Conservation (phyloP, 2,329 filamentous ascomycete genomes). For the Fusarium veterinarium region DNA sequence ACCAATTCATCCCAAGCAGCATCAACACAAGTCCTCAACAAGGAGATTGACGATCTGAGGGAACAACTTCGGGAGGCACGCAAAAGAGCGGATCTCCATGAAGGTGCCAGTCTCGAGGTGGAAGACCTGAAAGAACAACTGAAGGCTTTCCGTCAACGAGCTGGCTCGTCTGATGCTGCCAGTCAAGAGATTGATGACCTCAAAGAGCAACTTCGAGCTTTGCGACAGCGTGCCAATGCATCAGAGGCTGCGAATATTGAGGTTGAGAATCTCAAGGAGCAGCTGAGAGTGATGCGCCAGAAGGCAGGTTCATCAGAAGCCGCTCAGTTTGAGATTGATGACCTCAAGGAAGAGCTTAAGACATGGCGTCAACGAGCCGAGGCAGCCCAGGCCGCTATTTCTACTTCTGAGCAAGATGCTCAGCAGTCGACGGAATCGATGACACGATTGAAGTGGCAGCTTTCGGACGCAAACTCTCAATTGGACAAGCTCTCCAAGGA, state of each 20-base stretch:
- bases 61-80: slow-evolving; percentile 43
- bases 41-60: slow-evolving; percentile 45
- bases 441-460: slow-evolving; percentile 65
- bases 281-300: slow-evolving; percentile 42
- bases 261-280: slow-evolving; percentile 43
- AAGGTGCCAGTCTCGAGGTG: slow-evolving; percentile 46
- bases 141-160: slow-evolving; percentile 41
- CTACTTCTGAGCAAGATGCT: slow-evolving; percentile 49
- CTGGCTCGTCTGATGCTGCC: slow-evolving; percentile 40
- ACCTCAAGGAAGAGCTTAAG: slow-evolving; percentile 40
- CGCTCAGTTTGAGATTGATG: slow-evolving; percentile 34
- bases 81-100: slow-evolving; percentile 33
- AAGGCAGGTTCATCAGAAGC: slow-evolving; percentile 39
- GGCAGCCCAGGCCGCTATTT: slow-evolving; percentile 43
- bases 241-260: slow-evolving; percentile 52
- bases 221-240: slow-evolving; percentile 10
- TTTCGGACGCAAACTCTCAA: slow-evolving; percentile 69
- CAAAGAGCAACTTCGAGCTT: slow-evolving; percentile 18
- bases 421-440: slow-evolving; percentile 56
- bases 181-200: slow-evolving; percentile 53
- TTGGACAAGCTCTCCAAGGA: slow-evolving; percentile 68
- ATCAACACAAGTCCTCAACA: slow-evolving; percentile 41
- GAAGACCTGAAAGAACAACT: slow-evolving; percentile 39
- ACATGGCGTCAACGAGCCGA: slow-evolving; percentile 46
- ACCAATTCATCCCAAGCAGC: slow-evolving; percentile 28